Conservation (phyloP, 179 eudicot genomes). For the Actinidia polygama region DNA sequence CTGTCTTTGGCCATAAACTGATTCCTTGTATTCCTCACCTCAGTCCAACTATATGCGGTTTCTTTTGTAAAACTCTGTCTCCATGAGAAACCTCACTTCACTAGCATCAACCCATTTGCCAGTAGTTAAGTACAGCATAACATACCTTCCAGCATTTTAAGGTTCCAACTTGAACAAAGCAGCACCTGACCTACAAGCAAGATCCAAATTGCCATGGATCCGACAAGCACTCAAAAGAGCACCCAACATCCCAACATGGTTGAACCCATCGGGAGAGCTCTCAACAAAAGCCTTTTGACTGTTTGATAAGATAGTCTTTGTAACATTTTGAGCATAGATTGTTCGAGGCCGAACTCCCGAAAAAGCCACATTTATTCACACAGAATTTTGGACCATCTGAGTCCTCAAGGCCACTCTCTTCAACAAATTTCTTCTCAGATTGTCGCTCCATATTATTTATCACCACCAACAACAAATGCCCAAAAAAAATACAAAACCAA, state of each 20-base stretch:
- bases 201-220: constrained; percentile 3
- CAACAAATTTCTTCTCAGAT: background rate
- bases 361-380: constrained; percentile 61
- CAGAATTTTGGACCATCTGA: constrained; percentile 30
- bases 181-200: constrained; percentile 61
- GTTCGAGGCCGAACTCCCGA: constrained; percentile 54
- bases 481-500: background rate
- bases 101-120: constrained; percentile 65
- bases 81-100: constrained; percentile 55
- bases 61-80: constrained; percentile 59
- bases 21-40: constrained; percentile 52
- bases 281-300: constrained; percentile 43
- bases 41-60: constrained; percentile 74
- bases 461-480: too few relatives aligned
- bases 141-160: constrained; percentile 61
- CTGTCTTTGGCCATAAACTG: constrained; percentile 60
- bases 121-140: constrained; percentile 68
- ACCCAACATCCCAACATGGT: constrained; percentile 44
- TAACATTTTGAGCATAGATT: constrained; percentile 62
- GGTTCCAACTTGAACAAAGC: constrained; percentile 64
- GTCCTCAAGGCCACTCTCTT: background rate
- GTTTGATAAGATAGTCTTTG: constrained; percentile 34
- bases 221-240: constrained; percentile 13
- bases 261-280: constrained; percentile 44
- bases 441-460: constrained; percentile 8